Evolutionary conservation across 2,329 filamentous ascomycete species (phyloP), one percentile per base, ranked within the genome.

Genomic region (Pyrenophora tritici-repentis): DNA sequence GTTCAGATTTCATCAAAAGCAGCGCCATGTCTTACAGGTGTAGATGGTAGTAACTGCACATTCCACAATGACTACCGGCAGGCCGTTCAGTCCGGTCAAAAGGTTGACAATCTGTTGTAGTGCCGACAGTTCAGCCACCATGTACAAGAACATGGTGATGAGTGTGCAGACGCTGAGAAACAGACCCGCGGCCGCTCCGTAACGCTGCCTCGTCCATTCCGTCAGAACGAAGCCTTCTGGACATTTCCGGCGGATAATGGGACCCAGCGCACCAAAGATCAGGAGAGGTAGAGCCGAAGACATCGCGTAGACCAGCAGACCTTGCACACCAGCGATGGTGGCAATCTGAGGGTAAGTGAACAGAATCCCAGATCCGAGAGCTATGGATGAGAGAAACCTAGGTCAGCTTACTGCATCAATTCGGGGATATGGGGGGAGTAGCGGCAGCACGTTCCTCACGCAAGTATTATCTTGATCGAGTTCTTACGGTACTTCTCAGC

Each of bases 381-480:
- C 90, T 94, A 73, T 55, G 64, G 24, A 58, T 57, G 47, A 56
- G 53, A 53, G 43, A 46, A 59, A 24, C 49, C 68, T 72, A 69
- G 58, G 68, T 74, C 55, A 74, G 71, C 68, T 50, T 44, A 52
- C 46, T 59, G 43, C 35, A 39, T n/a, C 42, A 47, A 49, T 50
- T 64, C 55, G 65, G 53, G 54, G 65, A 66, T 63, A 70, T 76
- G 78, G 67, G 69, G 59, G 67, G 51, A 73, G 73, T 85, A 90
- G 89, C 89, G 89, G 89, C 89, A 92, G 88, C 89, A 93, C 90
- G 83, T 92, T 93, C 89, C 90, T 87, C 90, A 93, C 90, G 90
- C 90, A 94, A 94, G 90, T 88, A 91, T 93, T 94, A 93, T 90
- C 90, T 94, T 94, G 90, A 90, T 94, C 90, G 89, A 93, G 89